A percentile compares a stretch with the other conserved stretches of the same genome.
Conservation (phyloP, 2,329 filamentous ascomycete genomes). For the Penicillium brevicompactum region DNA sequence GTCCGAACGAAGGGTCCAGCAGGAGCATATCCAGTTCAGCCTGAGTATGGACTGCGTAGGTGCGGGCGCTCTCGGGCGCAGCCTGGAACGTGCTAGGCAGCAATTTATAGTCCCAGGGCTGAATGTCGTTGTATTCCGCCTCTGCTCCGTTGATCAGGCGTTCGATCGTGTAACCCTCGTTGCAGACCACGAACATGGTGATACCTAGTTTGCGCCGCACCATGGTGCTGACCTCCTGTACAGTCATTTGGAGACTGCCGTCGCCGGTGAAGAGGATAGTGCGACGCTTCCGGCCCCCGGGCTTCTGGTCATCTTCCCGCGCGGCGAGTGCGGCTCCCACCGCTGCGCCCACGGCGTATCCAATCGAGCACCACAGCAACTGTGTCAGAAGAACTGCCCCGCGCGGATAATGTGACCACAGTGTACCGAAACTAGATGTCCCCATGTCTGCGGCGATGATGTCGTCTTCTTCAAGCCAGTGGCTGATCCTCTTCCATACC, state of each 20-base stretch:
- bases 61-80: slow-evolving; percentile 56
- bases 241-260: slow-evolving; percentile 79
- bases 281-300: slow-evolving; percentile 46
- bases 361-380: slow-evolving; percentile 68
- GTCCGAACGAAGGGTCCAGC: slow-evolving; percentile 61
- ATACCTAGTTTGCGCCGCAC: slow-evolving; percentile 69
- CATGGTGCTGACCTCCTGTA: slow-evolving; percentile 80
- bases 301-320: slow-evolving; percentile 56
- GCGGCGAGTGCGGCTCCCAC: slow-evolving; percentile 71
- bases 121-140: slow-evolving; percentile 75
- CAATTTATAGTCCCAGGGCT: slow-evolving; percentile 70
- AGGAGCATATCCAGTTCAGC: slow-evolving; percentile 67
- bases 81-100: slow-evolving; percentile 69
- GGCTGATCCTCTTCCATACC: slow-evolving; percentile 72
- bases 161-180: slow-evolving; percentile 84
- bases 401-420: slow-evolving; percentile 73
- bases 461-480: slow-evolving; percentile 69
- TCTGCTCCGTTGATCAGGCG: slow-evolving; percentile 80
- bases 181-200: slow-evolving; percentile 80
- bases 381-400: slow-evolving; percentile 73
- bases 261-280: slow-evolving; percentile 85
- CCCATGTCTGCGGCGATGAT: slow-evolving; percentile 82
- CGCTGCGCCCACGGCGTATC: slow-evolving; percentile 60
- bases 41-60: slow-evolving; percentile 67
- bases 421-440: slow-evolving; percentile 80